Base-by-base conservation (phyloP, 2,329 filamentous ascomycete genomes). In the Achaetomium macrosporum region DNA sequence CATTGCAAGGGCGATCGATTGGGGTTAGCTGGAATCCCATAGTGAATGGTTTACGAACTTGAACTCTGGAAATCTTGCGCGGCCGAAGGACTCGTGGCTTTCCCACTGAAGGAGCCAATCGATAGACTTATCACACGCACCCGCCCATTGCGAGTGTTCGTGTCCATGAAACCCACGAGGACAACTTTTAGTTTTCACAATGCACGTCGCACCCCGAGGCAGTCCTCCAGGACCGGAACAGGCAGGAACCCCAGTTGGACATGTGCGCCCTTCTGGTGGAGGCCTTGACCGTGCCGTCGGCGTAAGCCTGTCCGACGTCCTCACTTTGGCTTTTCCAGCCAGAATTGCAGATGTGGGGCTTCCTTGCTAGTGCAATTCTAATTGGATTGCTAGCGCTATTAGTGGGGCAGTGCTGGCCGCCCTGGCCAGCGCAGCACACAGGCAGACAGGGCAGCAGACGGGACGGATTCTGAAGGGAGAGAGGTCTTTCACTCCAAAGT, bases 351-450 rank as follows among this genome's bases (percentile, higher is more conserved):
- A 15, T n/a, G 52, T 56, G 54, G 54, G 43, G n/a, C 44, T 15
- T 31, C 6, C 16, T n/a, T 9, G 6, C 25, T 5, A 8, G 8
- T 37, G 25, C 25, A 25, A 4, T 4, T 8, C 8, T 5, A 9
- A 16, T 31, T 19, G 36, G 20, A n/a, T 17, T n/a, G 30, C 12
- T 5, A 25, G 25, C 30, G 31, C 46, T 25, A 60, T 54, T 57
- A 55, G 55, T 49, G 57, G 55, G 57, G 57, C 57, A 43, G 57
- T 59, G 57, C 50, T 53, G 40, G 19, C 11, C 40, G 49, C 29
- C 36, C 9, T 17, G 16, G 39, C 17, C n/a, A 36, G 7, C 25
- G 39, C 29, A 10, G 20, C 25, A 47, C 30, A 29, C 37, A 16
- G 33, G 15, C 19, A 25, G 41, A 13, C 35, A 30, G 6, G 17